Evolutionary conservation across 306 rosid genomes (phyloP), one percentile per base, ranked within the genome.

Genomic region (Vigna trinervia): DNA sequence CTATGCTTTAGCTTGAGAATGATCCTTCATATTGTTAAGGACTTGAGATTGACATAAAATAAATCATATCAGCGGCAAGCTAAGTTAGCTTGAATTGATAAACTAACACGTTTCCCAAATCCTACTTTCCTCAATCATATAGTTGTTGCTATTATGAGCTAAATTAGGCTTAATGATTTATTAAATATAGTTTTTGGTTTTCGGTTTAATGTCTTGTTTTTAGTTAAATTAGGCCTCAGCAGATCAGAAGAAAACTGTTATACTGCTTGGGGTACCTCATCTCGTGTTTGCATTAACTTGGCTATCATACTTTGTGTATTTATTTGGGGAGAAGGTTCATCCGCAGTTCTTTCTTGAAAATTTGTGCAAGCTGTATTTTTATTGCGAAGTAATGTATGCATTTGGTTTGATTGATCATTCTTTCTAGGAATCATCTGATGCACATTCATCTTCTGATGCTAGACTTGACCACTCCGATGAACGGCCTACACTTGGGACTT

Each of bases 401-500:
- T 75, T 65, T 50, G 58, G n/a, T 75, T 58, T 50, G 58, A n/a
- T 65, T 67, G 58, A 63, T 56, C 56, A 19, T 76, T 78, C 64
- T 47, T 80, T 82, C 53, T 54, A 84, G 93, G 79, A 84, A 57
- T 36, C 26, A 46, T 52, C 39, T 70, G 73, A 63, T 32, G 20
- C 76, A 17, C 73, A 81, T 43, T 20, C 79, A 64, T 78, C 56
- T 10, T 61, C 64, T 12, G 78, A 74, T 65, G 52, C 78, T 43
- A 60, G 20, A 67, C 20, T 32, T 73, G 81, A 81, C 76, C 70
- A 19, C 61, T 78, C 74, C 4, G 79, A 56, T 59, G 51, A 72
- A 79, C 81, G 81, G 75, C 84, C 74, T 57, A 7, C 17, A 17
- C 63, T 46, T 32, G 32, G 48, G 28, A 57, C 85, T 75, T 56